Conservation (phyloP, 2,329 filamentous ascomycete species). For the Aspergillus niger region DNA sequence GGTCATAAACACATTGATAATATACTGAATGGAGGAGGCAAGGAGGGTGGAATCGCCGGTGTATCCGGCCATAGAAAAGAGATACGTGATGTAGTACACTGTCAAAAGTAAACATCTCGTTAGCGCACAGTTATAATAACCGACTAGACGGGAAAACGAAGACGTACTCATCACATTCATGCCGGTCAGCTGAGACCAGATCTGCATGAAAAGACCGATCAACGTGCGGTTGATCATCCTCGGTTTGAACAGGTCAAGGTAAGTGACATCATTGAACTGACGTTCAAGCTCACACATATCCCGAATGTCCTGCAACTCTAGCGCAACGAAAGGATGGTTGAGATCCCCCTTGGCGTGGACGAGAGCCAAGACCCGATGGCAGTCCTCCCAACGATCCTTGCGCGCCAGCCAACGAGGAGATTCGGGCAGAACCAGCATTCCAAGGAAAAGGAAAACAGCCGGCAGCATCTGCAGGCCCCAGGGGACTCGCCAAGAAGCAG, state of each 20-base stretch:
- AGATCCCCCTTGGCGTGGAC: slow-evolving; percentile 68
- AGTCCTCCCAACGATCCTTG: slow-evolving; percentile 61
- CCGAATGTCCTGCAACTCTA: slow-evolving; percentile 71
- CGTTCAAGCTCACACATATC: slow-evolving; percentile 74
- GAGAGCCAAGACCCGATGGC: slow-evolving; percentile 52
- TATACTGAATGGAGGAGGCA: slow-evolving; percentile 70
- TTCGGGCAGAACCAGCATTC: slow-evolving; percentile 57
- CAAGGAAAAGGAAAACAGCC: slow-evolving; percentile 58
- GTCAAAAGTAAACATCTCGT: not conserved
- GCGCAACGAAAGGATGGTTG: slow-evolving; percentile 65
- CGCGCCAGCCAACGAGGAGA: slow-evolving; percentile 66
- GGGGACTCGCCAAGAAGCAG: slow-evolving; percentile 63
- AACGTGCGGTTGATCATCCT: slow-evolving; percentile 73
- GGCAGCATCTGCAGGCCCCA: slow-evolving; percentile 68
- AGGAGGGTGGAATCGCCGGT: slow-evolving; percentile 60
- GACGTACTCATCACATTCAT: slow-evolving; percentile 68
- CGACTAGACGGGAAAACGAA: no score
- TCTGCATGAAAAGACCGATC: slow-evolving; percentile 71
- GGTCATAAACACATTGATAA: slow-evolving; percentile 81
- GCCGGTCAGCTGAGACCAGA: slow-evolving; percentile 74
- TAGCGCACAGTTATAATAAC: no score
- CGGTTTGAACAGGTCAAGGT: slow-evolving; percentile 71
- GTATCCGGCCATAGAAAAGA: slow-evolving; percentile 73
- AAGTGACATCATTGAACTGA: slow-evolving; percentile 67
- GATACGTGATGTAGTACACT: slow-evolving; percentile 69